These are phyloP conservation scores for Omphalotus guepiniiformis DNA, from an alignment of 768 basidiomycete species.

Conservation along the genomic window DNA sequence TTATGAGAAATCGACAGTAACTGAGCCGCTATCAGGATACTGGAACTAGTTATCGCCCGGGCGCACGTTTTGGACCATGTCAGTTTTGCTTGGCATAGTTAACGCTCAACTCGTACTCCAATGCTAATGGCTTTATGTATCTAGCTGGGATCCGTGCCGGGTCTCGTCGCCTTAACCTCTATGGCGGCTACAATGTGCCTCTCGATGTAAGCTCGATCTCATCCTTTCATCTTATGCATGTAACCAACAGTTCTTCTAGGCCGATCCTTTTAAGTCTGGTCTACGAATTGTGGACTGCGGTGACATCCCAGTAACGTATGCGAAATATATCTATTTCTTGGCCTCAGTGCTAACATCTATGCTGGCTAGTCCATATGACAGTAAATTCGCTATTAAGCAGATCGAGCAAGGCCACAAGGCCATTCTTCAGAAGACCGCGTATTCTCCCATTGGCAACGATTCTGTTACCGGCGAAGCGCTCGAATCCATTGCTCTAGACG, in stretches of 20 bases:
- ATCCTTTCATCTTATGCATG: too few species aligned
- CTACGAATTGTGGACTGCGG: constrained; percentile 74
- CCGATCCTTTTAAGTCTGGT: constrained; percentile 69
- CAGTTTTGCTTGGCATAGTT: constrained; percentile 1
- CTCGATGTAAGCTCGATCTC: too few species aligned
- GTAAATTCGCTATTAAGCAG: constrained; percentile 66
- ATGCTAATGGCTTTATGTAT: constrained; percentile 1
- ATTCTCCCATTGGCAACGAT: constrained; percentile 61
- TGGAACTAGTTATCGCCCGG: constrained; percentile 74
- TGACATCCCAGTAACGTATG: constrained; percentile 67
- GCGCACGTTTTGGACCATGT: constrained; percentile 79
- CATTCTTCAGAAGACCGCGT: constrained; percentile 60
- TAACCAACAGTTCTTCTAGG: too few species aligned
- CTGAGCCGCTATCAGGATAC: constrained; percentile 43
- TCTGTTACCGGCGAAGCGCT: constrained; percentile 53
- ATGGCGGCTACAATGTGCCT: constrained; percentile 77
- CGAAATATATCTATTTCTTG: constrained; percentile 2
- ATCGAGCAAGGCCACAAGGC: constrained; percentile 71
- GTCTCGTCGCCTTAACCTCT: constrained; percentile 68
- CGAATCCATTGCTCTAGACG: constrained; percentile 59
- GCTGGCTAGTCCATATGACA: constrained; percentile 63
- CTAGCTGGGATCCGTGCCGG: constrained; percentile 72
- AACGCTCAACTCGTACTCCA: not conserved
- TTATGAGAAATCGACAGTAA: not conserved
- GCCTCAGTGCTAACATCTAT: not conserved